These are phyloP conservation scores for Ceratocystis variospora DNA, from an alignment of 2,329 filamentous ascomycete species.

Conservation along the genomic window DNA sequence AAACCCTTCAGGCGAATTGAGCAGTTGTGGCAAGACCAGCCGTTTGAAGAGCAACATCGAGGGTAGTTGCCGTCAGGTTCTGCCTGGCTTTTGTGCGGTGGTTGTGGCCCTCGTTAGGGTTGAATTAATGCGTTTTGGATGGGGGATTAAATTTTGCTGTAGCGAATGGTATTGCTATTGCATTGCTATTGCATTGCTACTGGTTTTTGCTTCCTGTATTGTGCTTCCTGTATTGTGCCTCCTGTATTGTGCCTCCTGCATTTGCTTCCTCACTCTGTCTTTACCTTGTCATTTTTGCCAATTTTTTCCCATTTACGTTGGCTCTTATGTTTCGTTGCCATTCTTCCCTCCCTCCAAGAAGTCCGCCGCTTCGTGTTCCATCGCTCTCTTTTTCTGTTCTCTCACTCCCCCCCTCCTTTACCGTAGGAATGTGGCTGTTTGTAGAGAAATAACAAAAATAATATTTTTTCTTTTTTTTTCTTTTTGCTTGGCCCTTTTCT, in stretches of 20 bases:
- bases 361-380: slow-evolving; percentile 3
- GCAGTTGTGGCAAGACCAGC: no score
- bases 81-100: no score
- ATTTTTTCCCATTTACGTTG: slow-evolving; percentile 16
- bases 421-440: slow-evolving; percentile 11
- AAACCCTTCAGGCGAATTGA: no score
- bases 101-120: neutral
- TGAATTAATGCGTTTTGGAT: neutral
- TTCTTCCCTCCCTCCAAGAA: neutral
- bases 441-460: neutral
- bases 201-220: neutral
- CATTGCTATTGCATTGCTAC: no score
- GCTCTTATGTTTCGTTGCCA: slow-evolving; percentile 1
- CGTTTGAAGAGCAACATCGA: no score
- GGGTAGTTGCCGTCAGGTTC: no score
- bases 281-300: slow-evolving; percentile 10
- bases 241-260: no score
- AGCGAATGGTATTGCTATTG: no score
- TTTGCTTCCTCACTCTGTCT: neutral
- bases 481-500: slow-evolving; percentile 9
- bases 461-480: slow-evolving; percentile 3
- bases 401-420: slow-evolving; percentile 7
- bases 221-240: no score
- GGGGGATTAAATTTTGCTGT: neutral
- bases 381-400: neutral